Percentiles rank a stretch among this genome's conserved stretches.
phyloP scores from a whole-genome alignment of 2,329 filamentous ascomycete species.

The Diplodia scrobiculata region DNA sequence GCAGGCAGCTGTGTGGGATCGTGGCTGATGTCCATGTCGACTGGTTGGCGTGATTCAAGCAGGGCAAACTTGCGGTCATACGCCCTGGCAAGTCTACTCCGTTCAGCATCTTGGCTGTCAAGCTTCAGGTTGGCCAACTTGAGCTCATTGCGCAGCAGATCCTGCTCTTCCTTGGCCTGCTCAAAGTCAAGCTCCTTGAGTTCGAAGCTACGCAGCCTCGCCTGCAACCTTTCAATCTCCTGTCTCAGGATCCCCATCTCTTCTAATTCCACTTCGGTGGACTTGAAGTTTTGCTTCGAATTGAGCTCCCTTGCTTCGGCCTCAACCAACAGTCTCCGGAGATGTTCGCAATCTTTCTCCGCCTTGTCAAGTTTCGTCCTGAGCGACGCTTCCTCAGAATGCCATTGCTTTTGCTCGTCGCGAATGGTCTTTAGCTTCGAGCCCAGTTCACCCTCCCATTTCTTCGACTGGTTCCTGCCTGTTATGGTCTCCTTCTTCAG shows the following conservation, averaged over 20 bases:
- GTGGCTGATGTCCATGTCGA: conserved; percentile 31
- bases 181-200: conserved; percentile 64
- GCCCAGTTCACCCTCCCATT: conserved; percentile 72
- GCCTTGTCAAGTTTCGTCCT: conserved; percentile 61
- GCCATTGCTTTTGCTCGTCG: conserved; percentile 70
- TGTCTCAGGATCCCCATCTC: conserved; percentile 63
- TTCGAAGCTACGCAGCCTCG: conserved; percentile 64
- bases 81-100: conserved; percentile 50
- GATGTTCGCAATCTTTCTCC: conserved; percentile 63
- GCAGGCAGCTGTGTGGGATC: conserved; percentile 42
- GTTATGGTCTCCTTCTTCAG: conserved; percentile 72
- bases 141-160: conserved; percentile 61
- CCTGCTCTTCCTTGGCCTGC: conserved; percentile 59
- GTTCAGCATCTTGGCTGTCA: conserved; percentile 54
- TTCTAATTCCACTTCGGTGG: conserved; percentile 62
- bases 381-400: conserved; percentile 59
- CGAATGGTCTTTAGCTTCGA: conserved; percentile 66
- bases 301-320: conserved; percentile 69
- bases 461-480: conserved; percentile 71
- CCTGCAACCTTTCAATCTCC: conserved; percentile 63
- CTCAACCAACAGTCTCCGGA: conserved; percentile 67
- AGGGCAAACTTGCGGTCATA: conserved; percentile 55
- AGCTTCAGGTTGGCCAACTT: conserved; percentile 63
- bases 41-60: conserved; percentile 36
- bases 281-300: conserved; percentile 64